Evolutionary conservation across 2,329 filamentous ascomycete species (phyloP).

Genomic region (Trichophaea hybrida): DNA sequence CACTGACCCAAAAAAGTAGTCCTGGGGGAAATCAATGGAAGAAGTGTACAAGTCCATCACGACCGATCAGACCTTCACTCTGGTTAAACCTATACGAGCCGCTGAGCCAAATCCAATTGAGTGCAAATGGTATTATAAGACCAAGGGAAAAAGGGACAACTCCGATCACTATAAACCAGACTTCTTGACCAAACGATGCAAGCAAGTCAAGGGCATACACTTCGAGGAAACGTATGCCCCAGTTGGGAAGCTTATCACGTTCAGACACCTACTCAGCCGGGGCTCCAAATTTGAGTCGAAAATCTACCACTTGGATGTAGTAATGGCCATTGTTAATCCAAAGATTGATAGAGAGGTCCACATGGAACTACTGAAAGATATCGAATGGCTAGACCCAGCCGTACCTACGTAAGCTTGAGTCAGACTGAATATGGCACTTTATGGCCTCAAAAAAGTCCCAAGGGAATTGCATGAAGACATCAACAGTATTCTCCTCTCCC

Average conservation of each 20-base stretch:
- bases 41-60: no score
- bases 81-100: no score
- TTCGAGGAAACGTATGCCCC: constrained; percentile 11
- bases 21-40: no score
- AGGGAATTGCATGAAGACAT: constrained; percentile 1
- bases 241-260: not conserved
- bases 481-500: not conserved
- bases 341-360: constrained; percentile 26
- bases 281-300: not conserved
- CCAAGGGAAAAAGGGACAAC: constrained; percentile 4
- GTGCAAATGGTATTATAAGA: constrained; percentile 13
- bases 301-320: constrained; percentile 19
- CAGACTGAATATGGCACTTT: not conserved
- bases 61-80: no score
- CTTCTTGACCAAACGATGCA: constrained; percentile 5
- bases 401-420: no score
- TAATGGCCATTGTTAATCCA: constrained; percentile 28
- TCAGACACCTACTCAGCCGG: not conserved
- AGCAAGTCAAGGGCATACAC: constrained; percentile 7
- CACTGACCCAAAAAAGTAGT: no score
- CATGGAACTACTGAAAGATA: constrained; percentile 23
- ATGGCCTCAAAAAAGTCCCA: constrained; percentile 2
- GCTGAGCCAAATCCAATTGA: constrained; percentile 7
- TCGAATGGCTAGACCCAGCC: no score
- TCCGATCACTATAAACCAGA: constrained; percentile 6